Evolutionary conservation across 352 stramenopile genomes (phyloP).

Genomic region (Globisporangium megalacanthum): DNA sequence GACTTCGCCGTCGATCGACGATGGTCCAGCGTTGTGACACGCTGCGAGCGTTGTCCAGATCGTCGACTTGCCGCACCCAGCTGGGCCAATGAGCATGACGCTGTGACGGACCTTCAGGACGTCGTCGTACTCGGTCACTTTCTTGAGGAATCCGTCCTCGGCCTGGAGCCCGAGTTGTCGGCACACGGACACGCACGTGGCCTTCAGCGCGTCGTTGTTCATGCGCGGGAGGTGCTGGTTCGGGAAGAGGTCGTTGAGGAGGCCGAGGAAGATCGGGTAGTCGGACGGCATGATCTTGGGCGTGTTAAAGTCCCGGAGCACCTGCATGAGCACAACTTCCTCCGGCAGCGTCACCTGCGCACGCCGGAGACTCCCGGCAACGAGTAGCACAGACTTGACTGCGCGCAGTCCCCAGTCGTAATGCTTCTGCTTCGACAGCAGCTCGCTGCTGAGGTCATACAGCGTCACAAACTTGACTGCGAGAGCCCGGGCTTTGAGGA

Average conservation of each 20-base stretch:
- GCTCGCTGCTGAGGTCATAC: constrained; percentile 82
- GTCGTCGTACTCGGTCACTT: constrained; percentile 94
- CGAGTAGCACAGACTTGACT: constrained; percentile 95
- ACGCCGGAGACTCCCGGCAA: constrained; percentile 91
- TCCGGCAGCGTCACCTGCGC: constrained; percentile 77
- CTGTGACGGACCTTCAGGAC: constrained; percentile 93
- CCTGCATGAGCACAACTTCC: constrained; percentile 92
- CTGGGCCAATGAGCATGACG: constrained; percentile 95
- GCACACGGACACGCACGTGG: constrained; percentile 46
- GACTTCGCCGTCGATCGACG: constrained; percentile 22
- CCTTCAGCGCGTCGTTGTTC: constrained; percentile 41
- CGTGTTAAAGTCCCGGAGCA: constrained; percentile 95
- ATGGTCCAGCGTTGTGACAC: constrained; percentile 39
- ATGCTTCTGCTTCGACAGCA: constrained; percentile 86
- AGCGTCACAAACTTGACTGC: constrained; percentile 90
- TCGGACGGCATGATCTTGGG: constrained; percentile 91
- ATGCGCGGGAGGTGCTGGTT: constrained; percentile 28
- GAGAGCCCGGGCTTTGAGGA: constrained; percentile 75
- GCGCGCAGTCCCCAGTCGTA: constrained; percentile 95
- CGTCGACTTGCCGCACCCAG: constrained; percentile 93
- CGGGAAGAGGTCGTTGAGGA: constrained; percentile 94
- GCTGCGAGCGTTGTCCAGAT: constrained; percentile 94
- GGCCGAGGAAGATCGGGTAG: constrained; percentile 91
- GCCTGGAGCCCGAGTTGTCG: constrained; percentile 77
- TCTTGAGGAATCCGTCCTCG: constrained; percentile 95